A percentile compares a stretch with the other conserved stretches of the same genome.
phyloP scores from a whole-genome alignment of 345 rosid genomes.

The Passiflora organensis region DNA sequence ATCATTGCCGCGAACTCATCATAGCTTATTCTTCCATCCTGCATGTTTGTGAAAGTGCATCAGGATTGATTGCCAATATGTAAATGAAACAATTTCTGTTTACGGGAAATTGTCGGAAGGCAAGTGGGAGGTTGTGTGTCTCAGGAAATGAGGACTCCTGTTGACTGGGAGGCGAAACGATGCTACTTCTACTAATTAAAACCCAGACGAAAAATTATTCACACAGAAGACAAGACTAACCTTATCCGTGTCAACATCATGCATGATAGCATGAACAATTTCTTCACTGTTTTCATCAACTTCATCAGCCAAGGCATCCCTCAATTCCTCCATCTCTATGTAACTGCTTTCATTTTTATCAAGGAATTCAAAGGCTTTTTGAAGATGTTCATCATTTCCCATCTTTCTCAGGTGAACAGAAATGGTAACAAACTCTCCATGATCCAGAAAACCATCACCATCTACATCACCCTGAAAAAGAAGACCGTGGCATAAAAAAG shows the following conservation, averaged over 20 bases:
- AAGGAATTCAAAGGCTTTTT: constrained; percentile 24
- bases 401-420: constrained; percentile 28
- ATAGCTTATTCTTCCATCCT: constrained; percentile 32
- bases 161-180: too few relatives aligned
- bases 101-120: too few relatives aligned
- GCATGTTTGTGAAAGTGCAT: constrained; percentile 2
- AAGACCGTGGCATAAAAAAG: background rate
- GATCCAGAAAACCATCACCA: constrained; percentile 26
- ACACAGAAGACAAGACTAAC: constrained; percentile 5
- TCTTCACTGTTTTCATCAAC: constrained; percentile 20
- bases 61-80: background rate
- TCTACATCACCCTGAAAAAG: constrained; percentile 27
- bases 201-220: background rate
- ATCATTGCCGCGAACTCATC: constrained; percentile 29
- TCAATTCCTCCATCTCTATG: constrained; percentile 31
- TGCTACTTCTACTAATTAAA: too few relatives aligned
- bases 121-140: too few relatives aligned
- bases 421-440: constrained; percentile 26
- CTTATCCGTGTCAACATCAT: constrained; percentile 30
- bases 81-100: too few relatives aligned
- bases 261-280: constrained; percentile 19
- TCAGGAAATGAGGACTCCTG: too few relatives aligned
- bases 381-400: constrained; percentile 33
- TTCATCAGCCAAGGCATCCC: constrained; percentile 24
- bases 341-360: constrained; percentile 26